Evolutionary conservation across 371 early-diverging fungal species (phyloP).

Genomic region (Mortierella sp.): DNA sequence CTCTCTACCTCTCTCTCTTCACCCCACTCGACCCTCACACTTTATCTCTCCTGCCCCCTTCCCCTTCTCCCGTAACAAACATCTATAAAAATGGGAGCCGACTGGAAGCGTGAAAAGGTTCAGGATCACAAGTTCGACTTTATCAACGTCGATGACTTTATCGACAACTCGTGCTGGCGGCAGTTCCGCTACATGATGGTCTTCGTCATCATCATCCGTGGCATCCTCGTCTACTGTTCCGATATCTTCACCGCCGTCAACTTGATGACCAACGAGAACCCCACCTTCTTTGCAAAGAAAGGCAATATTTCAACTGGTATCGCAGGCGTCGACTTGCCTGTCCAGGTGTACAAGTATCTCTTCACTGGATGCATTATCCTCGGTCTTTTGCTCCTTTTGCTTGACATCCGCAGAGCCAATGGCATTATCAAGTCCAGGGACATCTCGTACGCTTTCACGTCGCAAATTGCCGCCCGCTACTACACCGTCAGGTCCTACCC

Average conservation of each 20-base stretch:
- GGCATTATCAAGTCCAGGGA: slow-evolving; percentile 75
- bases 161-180: slow-evolving; percentile 61
- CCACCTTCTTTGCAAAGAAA: slow-evolving; percentile 14
- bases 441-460: slow-evolving; percentile 85
- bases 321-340: slow-evolving; percentile 49
- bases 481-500: slow-evolving; percentile 72
- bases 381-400: slow-evolving; percentile 76
- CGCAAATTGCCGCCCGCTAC: slow-evolving; percentile 79
- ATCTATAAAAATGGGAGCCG: slow-evolving; percentile 57
- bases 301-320: slow-evolving; percentile 56
- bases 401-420: slow-evolving; percentile 81
- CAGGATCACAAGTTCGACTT: slow-evolving; percentile 92
- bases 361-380: slow-evolving; percentile 77
- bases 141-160: slow-evolving; percentile 86
- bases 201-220: slow-evolving; percentile 77
- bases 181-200: slow-evolving; percentile 71
- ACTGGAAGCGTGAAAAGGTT: slow-evolving; percentile 87
- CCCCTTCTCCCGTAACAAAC: not conserved
- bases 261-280: slow-evolving; percentile 58
- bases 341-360: slow-evolving; percentile 67
- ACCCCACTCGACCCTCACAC: not conserved
- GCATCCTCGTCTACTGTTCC: slow-evolving; percentile 78
- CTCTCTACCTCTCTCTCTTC: not conserved
- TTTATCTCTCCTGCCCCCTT: not conserved
- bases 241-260: slow-evolving; percentile 79